Evolutionary conservation across 345 rosid genomes (phyloP).

Genomic region (Cochlearia excelsa): DNA sequence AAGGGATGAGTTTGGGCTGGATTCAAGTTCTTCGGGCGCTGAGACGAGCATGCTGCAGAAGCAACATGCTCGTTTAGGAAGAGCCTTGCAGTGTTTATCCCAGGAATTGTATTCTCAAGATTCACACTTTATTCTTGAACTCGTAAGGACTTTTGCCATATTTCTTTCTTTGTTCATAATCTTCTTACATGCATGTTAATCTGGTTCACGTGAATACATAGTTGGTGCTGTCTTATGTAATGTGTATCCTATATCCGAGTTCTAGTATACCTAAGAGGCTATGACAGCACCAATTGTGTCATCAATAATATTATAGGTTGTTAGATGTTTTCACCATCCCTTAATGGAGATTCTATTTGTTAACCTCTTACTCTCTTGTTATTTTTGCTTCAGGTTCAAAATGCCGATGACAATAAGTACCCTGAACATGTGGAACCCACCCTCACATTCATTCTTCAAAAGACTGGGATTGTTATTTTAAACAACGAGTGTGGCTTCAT

Average conservation of each 20-base stretch:
- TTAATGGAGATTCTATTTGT: slow-evolving; percentile 8
- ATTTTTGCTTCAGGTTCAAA: slow-evolving; percentile 75
- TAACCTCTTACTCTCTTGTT: slow-evolving; percentile 30
- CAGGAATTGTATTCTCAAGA: slow-evolving; percentile 97
- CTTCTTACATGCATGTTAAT: slow-evolving; percentile 18
- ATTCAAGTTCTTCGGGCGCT: slow-evolving; percentile 52
- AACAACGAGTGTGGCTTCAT: slow-evolving; percentile 90
- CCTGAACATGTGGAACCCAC: slow-evolving; percentile 72
- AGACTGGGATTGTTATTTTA: slow-evolving; percentile 61
- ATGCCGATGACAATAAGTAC: slow-evolving; percentile 94
- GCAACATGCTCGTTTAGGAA: slow-evolving; percentile 98
- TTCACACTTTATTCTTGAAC: slow-evolving; percentile 98
- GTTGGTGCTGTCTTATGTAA: slow-evolving; percentile 9
- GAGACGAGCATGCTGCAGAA: slow-evolving; percentile 76
- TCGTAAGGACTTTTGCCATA: slow-evolving; percentile 48
- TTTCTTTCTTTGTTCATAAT: slow-evolving; percentile 18
- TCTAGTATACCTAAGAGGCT: not conserved
- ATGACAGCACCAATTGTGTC: too few relatives aligned
- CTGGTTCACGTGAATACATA: slow-evolving; percentile 6
- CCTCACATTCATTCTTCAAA: slow-evolving; percentile 75
- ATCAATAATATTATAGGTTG: not conserved
- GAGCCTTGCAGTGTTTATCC: slow-evolving; percentile 97
- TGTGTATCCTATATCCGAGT: slow-evolving; percentile 5
- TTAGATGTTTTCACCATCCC: slow-evolving; percentile 15
- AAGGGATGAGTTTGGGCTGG: slow-evolving; percentile 84